Evolutionary conservation across 495 filamentous ascomycete species (phyloP).

Genomic region (Parmelia sp.): DNA sequence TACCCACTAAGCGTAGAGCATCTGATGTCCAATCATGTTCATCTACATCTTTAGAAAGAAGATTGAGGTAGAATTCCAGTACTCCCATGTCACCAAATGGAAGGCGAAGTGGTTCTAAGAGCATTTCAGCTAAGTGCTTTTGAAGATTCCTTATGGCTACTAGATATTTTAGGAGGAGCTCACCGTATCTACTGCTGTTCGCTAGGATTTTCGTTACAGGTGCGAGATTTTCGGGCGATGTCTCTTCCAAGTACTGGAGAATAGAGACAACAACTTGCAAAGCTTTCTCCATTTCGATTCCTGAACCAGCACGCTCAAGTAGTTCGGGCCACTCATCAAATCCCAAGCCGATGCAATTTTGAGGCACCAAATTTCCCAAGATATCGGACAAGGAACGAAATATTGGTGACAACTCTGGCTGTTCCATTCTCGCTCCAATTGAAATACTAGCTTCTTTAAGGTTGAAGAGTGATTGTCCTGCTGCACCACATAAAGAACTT

Average conservation of each 20-base stretch:
- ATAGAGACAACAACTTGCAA: conserved; percentile 1
- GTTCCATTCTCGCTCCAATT: neutral
- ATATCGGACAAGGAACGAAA: neutral
- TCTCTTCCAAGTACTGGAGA: conserved; percentile 1
- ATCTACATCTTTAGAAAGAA: conserved; percentile 40
- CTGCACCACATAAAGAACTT: too few species aligned
- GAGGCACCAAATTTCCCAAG: neutral
- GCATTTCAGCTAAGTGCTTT: neutral
- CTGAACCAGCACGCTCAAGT: neutral
- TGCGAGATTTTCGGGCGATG: neutral
- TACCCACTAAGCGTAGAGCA: conserved; percentile 64
- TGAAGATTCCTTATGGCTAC: neutral
- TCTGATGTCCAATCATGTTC: conserved; percentile 43
- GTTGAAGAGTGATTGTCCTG: too few species aligned
- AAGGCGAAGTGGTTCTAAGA: conserved; percentile 11
- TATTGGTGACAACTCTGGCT: neutral
- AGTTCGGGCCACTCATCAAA: conserved; percentile 3
- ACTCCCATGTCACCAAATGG: conserved; percentile 11
- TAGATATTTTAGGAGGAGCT: neutral
- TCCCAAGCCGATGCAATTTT: neutral
- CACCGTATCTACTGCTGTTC: conserved; percentile 14
- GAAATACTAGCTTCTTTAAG: neutral
- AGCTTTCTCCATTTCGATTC: neutral
- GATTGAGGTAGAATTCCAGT: conserved; percentile 49
- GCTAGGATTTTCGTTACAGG: conserved; percentile 10